Base-by-base conservation (phyloP, 768 basidiomycete genomes). In the Mycena filopes region DNA sequence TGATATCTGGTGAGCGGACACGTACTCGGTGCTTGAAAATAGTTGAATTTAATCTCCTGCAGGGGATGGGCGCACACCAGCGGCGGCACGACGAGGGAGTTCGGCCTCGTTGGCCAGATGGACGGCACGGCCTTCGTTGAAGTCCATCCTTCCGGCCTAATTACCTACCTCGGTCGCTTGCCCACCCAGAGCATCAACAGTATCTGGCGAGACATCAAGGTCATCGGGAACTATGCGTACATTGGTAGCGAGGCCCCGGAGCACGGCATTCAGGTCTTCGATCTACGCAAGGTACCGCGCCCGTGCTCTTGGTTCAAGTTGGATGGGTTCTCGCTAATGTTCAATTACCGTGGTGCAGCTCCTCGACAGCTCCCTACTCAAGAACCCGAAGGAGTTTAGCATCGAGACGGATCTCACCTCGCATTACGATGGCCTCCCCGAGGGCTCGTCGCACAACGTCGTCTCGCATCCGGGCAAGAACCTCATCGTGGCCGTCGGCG, bases 201-300 rank as follows among this genome's bases (percentile, higher is more conserved):
- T 47, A 63, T 72, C 55, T 75, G 73, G 72, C 59, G 74, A 61
- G 76, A 76, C 38, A 72, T 77, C 43, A 73, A 74, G n/a, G 71
- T 72, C 26, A 65, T 71, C 40, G 66, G 71, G n/a, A 63, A 72
- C 54, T 67, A 66, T 43, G 71, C 71, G 3, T 69, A 74, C 59
- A 72, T 76, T 25, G 75, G 75, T 5, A 74, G 73, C 59, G 75
- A 76, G 54, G 75, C 75, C 1, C 50, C 38, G 1, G 70, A 68
- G n/a, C 73, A 75, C 51, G 69, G 71, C 18, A 70, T 76, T 40
- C 76, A 77, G 42, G 71, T 75, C 21, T 77, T 77, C 64, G 75
- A 77, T 58, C 55, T 76, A 10, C 59, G 63, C 46, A 75, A 76
- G 63, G 66, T 68, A n/a, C n/a, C n/a, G n/a, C n/a, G n/a, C 2